A percentile compares a stretch with the other conserved stretches of the same genome.
Evolutionary conservation across 139 green algal genomes (phyloP).

Genomic region (Chlorella vulgaris): DNA sequence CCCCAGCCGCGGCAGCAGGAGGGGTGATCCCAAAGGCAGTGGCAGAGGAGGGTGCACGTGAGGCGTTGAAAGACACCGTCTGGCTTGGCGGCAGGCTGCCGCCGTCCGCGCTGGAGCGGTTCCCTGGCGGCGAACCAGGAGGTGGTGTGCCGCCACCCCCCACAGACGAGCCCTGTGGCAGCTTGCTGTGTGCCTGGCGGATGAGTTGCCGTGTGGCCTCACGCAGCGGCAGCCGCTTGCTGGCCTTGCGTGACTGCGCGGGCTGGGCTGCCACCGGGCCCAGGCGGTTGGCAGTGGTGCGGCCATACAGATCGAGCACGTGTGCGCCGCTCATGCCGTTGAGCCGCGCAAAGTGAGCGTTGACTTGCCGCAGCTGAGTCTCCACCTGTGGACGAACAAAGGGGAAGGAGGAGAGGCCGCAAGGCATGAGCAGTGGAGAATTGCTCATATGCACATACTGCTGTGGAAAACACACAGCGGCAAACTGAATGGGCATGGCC

Average conservation of each 20-base stretch:
- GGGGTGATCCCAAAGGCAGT: too few relatives aligned
- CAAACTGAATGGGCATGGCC: too few relatives aligned
- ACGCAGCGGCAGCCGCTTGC: constrained; percentile 31
- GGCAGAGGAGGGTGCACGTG: constrained; percentile 5
- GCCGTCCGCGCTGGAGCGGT: neutral
- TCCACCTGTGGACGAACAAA: constrained; percentile 44
- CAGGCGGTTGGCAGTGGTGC: neutral
- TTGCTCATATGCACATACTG: neutral
- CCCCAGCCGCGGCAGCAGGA: neutral
- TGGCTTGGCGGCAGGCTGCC: neutral
- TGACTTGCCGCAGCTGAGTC: constrained; percentile 50
- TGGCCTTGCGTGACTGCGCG: neutral
- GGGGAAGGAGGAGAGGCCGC: neutral
- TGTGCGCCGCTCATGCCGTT: constrained; percentile 40
- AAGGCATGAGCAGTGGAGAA: too few relatives aligned
- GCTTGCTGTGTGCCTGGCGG: constrained; percentile 21
- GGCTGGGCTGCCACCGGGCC: neutral
- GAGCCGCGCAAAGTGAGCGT: constrained; percentile 50
- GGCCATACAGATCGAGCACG: constrained; percentile 59
- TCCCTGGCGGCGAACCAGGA: neutral
- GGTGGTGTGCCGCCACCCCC: too few relatives aligned
- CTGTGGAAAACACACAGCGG: neutral
- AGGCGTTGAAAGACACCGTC: neutral
- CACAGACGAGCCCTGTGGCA: neutral
- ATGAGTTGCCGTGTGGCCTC: constrained; percentile 4